phyloP scores from a whole-genome alignment of 257 asterid genomes.

The Mentha longifolia region DNA sequence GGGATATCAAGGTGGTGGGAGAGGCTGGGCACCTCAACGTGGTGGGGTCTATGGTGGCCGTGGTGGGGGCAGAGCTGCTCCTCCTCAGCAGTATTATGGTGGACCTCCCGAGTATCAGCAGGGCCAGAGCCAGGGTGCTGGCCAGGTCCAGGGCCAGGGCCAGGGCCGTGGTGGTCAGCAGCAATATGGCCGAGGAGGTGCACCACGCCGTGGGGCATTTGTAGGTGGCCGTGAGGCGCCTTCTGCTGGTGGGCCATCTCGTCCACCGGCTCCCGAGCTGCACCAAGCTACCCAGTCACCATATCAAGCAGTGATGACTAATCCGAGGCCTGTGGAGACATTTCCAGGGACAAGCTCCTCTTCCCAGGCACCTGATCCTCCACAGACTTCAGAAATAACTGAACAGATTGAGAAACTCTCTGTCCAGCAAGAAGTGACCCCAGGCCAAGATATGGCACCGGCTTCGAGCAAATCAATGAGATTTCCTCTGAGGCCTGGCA shows the following conservation, averaged over 20 bases:
- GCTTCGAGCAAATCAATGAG: slow-evolving; percentile 84
- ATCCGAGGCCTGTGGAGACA: slow-evolving; percentile 42
- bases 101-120: slow-evolving; percentile 33
- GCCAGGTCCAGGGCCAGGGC: neutral
- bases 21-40: slow-evolving; percentile 54
- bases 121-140: slow-evolving; percentile 27
- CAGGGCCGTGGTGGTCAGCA: slow-evolving; percentile 53
- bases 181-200: slow-evolving; percentile 66
- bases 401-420: slow-evolving; percentile 53
- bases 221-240: slow-evolving; percentile 67
- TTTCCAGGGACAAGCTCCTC: slow-evolving; percentile 62
- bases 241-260: slow-evolving; percentile 71
- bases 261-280: slow-evolving; percentile 92
- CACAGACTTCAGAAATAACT: slow-evolving; percentile 38
- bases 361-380: slow-evolving; percentile 51
- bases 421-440: slow-evolving; percentile 51
- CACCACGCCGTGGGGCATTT: slow-evolving; percentile 56
- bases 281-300: slow-evolving; percentile 84
- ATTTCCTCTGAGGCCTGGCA: slow-evolving; percentile 91
- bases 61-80: slow-evolving; percentile 46
- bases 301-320: slow-evolving; percentile 57
- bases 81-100: slow-evolving; percentile 36
- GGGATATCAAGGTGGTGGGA: slow-evolving; percentile 53
- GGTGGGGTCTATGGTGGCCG: slow-evolving; percentile 64
- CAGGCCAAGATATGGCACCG: slow-evolving; percentile 59